Evolutionary conservation across 305 asterid genomes (phyloP), one percentile per base, ranked within the genome.

Genomic region (Fraxinus angustifolia): DNA sequence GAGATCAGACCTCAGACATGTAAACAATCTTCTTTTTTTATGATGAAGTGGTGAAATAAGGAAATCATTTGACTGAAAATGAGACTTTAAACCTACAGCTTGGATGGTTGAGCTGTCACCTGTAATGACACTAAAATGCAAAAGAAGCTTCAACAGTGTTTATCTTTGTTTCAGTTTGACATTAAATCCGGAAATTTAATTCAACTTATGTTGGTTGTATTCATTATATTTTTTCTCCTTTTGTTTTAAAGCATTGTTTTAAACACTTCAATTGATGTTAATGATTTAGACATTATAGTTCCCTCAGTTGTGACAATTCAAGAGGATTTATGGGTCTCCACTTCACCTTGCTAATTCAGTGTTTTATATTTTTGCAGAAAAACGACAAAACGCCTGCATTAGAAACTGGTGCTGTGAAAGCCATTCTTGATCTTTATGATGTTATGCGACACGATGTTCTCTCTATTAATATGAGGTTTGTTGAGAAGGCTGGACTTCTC

Each of bases 381-480:
- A 88, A 87, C 84, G 96, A 92, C 70, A 91, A 85, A 28, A 85
- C 97, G 73, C 90, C 94, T 26, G 97, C 92, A 82, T 92, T 92
- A 11, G 95, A 91, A 88, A 82, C 90, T 79, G 97, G 99, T 78
- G 98, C 97, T 80, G 93, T 94, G 76, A 94, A 94, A 87, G 96
- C 99, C 79, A 70, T 94, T 71, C 94, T 91, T 80, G 99, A 96
- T 90, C 94, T 96, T 23, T 94, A 96, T 88, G 99, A 96, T 88
- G 96, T 93, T 84, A 88, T 96, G 97, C 95, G 90, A 65, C 83
- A 12, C 80, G 99, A 96, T 85, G 90, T 94, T 35, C 91, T 96
- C 56, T 83, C 87, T 83, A 78, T 92, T 83, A 90, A 96, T 86
- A 80, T 89, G 97, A 90, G 99, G 99, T 96, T 84, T 83, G 91